Conservation (phyloP, 495 filamentous ascomycete species). For the Evernia prunastri region DNA sequence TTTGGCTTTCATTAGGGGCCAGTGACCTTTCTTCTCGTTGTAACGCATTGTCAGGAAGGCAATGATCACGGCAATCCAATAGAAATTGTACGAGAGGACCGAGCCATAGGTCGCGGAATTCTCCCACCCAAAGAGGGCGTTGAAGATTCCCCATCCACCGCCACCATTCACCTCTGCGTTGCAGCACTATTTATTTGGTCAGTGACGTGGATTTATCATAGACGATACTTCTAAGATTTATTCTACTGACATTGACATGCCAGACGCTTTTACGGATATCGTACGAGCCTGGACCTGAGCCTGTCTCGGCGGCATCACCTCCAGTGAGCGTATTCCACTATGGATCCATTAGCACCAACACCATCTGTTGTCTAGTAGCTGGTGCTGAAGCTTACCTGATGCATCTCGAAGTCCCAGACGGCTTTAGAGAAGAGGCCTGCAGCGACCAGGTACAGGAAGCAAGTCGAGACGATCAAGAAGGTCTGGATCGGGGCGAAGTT, state of each 20-base stretch:
- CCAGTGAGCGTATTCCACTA: conserved; percentile 62
- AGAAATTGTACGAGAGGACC: conserved; percentile 76
- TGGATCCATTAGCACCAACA: conserved; percentile 12
- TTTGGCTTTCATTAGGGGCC: conserved; percentile 51
- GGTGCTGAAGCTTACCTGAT: conserved; percentile 26
- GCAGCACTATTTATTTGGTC: conserved; percentile 54
- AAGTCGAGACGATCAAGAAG: conserved; percentile 76
- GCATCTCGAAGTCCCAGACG: conserved; percentile 64
- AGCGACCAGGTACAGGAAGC: conserved; percentile 79
- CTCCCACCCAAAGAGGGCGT: conserved; percentile 72
- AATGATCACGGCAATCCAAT: conserved; percentile 66
- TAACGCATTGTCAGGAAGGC: conserved; percentile 58
- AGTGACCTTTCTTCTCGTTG: conserved; percentile 60
- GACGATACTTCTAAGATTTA: not conserved
- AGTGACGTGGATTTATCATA: conserved; percentile 7
- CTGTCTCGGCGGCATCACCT: conserved; percentile 66
- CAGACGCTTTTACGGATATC: conserved; percentile 79
- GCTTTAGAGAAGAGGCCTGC: conserved; percentile 73
- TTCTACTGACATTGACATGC: conserved; percentile 71
- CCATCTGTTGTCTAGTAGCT: too few relatives aligned
- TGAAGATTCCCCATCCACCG: conserved; percentile 87
- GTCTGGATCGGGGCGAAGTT: conserved; percentile 62
- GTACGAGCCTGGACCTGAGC: conserved; percentile 78
- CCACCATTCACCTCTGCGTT: conserved; percentile 64
- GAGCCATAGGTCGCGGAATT: conserved; percentile 79